Base-by-base conservation (phyloP, 1,284 basidiomycete species). In the Microbotryum scabiosae region DNA sequence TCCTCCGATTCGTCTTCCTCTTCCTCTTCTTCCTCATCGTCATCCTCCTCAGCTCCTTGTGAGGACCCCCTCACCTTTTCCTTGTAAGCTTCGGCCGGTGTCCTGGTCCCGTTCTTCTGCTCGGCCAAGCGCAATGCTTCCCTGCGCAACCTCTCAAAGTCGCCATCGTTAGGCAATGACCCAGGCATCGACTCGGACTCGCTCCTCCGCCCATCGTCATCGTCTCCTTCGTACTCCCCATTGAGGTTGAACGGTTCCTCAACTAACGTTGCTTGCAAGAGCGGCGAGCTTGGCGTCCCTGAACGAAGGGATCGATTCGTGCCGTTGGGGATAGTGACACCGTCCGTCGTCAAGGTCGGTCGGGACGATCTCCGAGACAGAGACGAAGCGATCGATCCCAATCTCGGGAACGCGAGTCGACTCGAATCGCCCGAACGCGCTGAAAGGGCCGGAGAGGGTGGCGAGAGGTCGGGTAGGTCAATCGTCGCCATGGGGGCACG, bases 381-480 rank as follows among this genome's bases (percentile, higher is more conserved):
- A 44, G 59, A 51, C 18, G 28, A 63, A 20, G 69, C 66, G 26
- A 66, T 60, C 12, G 56, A 69, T n/a, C 61, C 66, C 30, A 69
- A 67, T 21, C 69, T 63, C 9, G 63, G 51, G 44, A 71, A 61
- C 18, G 65, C 60, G 32, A 69, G 61, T 10, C 69, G 60, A 2
- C 62, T 45, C 41, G 66, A 62, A 48, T 69, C 52, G 70, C 97
- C 93, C 0, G 89, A 93, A 1, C 89, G 83, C 2, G 94, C 93
- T 56, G 88, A 92, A 36, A 97, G 81, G 0, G 93, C 86, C 1
- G 75, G 75, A 12, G 71, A 69, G 2, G 69, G 68, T 3, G 91
- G 91, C 0, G 85, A 78, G n/a, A 97, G 75, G 73, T 97, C 92
- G 0, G 94, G 94, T 2, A 97, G 79, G 16, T 85, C 80, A 36